phyloP scores from a whole-genome alignment of 768 basidiomycete genomes.

The Zangia roseola region DNA sequence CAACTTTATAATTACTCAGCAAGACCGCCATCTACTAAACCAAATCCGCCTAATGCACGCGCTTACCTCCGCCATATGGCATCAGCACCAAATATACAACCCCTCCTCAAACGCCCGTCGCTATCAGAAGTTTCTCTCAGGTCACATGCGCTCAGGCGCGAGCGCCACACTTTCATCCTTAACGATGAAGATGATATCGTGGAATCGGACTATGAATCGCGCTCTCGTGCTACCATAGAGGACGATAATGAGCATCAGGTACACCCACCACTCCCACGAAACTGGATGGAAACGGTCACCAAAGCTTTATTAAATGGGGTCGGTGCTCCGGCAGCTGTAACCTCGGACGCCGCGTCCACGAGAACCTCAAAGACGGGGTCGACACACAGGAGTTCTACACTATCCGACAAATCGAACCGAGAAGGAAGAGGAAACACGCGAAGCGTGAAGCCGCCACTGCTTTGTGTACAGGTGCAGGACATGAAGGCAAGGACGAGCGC shows the following conservation, averaged over 20 bases:
- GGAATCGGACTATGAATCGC: slow-evolving; percentile 19
- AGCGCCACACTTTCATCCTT: slow-evolving; percentile 27
- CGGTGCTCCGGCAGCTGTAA: slow-evolving; percentile 36
- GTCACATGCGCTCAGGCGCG: slow-evolving; percentile 28
- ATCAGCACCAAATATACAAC: slow-evolving; percentile 50
- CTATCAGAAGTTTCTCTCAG: slow-evolving; percentile 31
- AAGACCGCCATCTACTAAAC: slow-evolving; percentile 18
- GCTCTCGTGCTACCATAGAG: slow-evolving; percentile 31
- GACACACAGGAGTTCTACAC: slow-evolving; percentile 23
- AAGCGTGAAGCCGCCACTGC: slow-evolving; percentile 31
- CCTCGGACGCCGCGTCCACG: slow-evolving; percentile 23
- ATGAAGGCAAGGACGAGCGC: slow-evolving; percentile 25
- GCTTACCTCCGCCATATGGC: slow-evolving; percentile 76
- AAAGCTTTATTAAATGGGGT: slow-evolving; percentile 60
- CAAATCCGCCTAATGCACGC: slow-evolving; percentile 48
- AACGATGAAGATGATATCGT: slow-evolving; percentile 33
- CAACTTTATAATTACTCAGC: slow-evolving; percentile 26
- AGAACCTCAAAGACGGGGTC: slow-evolving; percentile 19
- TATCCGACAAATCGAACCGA: slow-evolving; percentile 28
- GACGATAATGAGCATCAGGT: slow-evolving; percentile 32
- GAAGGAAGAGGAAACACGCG: slow-evolving; percentile 12
- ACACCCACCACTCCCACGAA: slow-evolving; percentile 56
- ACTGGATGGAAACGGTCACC: slow-evolving; percentile 74
- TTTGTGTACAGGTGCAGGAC: slow-evolving; percentile 34
- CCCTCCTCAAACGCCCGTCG: slow-evolving; percentile 32